Base-by-base conservation (phyloP, 2,329 filamentous ascomycete species). In the Colletotrichum aenigma region DNA sequence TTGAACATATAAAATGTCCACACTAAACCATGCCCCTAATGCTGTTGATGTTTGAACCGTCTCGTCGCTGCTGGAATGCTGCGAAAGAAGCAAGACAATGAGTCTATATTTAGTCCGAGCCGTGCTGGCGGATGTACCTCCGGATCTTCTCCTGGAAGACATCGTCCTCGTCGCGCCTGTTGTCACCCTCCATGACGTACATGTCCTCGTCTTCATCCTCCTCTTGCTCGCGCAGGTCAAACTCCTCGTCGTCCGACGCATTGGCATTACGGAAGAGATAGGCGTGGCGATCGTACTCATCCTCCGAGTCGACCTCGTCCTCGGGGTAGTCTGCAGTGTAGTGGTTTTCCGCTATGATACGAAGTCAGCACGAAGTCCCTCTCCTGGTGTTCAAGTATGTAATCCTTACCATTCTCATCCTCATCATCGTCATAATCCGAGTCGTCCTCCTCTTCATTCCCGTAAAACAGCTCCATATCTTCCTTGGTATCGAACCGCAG, bases 261-360 rank as follows among this genome's bases (percentile, higher is more conserved):
- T 91, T 89, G 28, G 83, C 84, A 24, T 86, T 90, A 58, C 88
- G 87, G 80, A 89, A 92, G 38, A 86, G 83, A 80, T 93, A 93
- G 2, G 90, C 82, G 70, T 91, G 88, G 12, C 87, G 86, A 58
- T 87, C 90, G 76, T 88, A 86, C 74, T 87, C 86, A 68, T 87
- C 85, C 79, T 95, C 94, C 18, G 91, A 93, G 60, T 91, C 93
- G 16, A 95, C 89, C 81, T 96, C 94, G 70, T 96, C 94, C 77
- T 96, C 94, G 1, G 94, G 94, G 79, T 96, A 96, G 82, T 96
- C 94, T 70, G 94, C 93, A 5, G 92, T 92, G 81, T 96, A 95
- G 83, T 95, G 93, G 80, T 95, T 93, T 81, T 96, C 94, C 43
- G 94, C 93, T 93, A 76, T 32, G 12, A 10, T 9, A 62, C 28